A percentile compares a stretch with the other conserved stretches of the same genome.
Conservation (phyloP, 495 filamentous ascomycete genomes). For the Annulohypoxylon bovei region DNA sequence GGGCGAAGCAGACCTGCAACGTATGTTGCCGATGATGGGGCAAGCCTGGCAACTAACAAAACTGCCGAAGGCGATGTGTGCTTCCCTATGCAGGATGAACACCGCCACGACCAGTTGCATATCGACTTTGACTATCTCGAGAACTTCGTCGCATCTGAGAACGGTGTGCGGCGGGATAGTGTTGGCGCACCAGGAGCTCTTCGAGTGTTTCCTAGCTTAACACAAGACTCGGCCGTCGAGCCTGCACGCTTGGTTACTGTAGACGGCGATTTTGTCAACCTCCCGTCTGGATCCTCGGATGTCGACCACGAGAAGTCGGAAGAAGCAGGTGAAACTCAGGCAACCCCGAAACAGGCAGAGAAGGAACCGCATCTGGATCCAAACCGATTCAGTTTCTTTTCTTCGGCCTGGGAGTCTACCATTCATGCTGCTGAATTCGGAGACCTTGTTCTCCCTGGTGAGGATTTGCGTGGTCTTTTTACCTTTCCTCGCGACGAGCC, state of each 20-base stretch:
- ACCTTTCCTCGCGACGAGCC: conserved; percentile 73
- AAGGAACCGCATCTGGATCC: conserved; percentile 59
- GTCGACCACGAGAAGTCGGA: conserved; percentile 48
- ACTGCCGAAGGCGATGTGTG: conserved; percentile 85
- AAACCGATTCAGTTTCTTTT: conserved; percentile 94
- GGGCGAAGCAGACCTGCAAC: conserved; percentile 57
- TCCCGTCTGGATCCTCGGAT: conserved; percentile 53
- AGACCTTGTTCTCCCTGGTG: conserved; percentile 85
- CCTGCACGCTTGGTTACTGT: conserved; percentile 49
- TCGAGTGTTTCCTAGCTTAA: conserved; percentile 72
- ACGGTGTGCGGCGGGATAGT: conserved; percentile 60
- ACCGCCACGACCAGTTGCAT: conserved; percentile 55
- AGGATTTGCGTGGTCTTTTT: conserved; percentile 89
- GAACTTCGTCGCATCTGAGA: conserved; percentile 71
- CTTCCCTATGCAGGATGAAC: conserved; percentile 70
- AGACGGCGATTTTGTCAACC: conserved; percentile 60
- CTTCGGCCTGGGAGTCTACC: conserved; percentile 88
- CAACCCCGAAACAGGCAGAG: conserved; percentile 31
- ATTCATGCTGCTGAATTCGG: conserved; percentile 90
- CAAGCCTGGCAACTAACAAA: conserved; percentile 62
- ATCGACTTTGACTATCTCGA: conserved; percentile 93
- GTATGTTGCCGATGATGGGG: conserved; percentile 55
- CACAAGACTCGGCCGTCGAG: conserved; percentile 37
- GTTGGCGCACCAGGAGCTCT: conserved; percentile 46
- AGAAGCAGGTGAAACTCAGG: conserved; percentile 19